Base-by-base conservation (phyloP, 1,284 basidiomycete genomes). In the Coniferiporia weirii region DNA sequence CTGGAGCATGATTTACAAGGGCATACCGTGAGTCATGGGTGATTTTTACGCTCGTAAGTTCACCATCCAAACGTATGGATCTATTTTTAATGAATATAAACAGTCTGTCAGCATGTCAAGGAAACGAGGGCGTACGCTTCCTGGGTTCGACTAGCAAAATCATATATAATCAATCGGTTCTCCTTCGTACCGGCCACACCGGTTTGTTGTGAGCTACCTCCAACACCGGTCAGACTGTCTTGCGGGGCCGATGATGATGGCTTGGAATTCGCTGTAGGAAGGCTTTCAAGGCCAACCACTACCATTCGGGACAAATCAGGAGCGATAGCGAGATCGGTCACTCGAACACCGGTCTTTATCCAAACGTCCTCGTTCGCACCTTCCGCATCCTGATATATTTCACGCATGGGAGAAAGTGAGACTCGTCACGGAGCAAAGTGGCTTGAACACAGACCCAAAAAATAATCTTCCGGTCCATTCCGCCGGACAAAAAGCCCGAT, bases 401-500 rank as follows among this genome's bases (percentile, higher is more conserved):
- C 15, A 15, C 38, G 8, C 38, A 40, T 40, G 38, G 56, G 57
- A 52, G 56, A 57, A 48, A 53, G 48, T 55, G 43, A 38, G 51
- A 54, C 51, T 15, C 61, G 43, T 63, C 46, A 22, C 63, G 19
- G 13, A 44, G 58, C 38, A 58, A 52, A 49, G 46, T 35, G 57
- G 54, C 20, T 43, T 52, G 55, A 43, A 51, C 35, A 72, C 84
- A 57, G 70, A 95, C 94, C 92, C 95, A 98, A 64, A 90, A 84
- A 46, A 91, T 82, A 58, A 99, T 85, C 72, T 86, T 88, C 64
- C 87, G 84, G 72, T 99, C 96, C 73, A 97, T 79, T 45, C 90
- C 91, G 49, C 90, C 90, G 4, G 93, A 97, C 62, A 98, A 82
- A 70, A 98, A 98, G 10, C 91, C 91, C 15, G 84, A 84, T 35